Evolutionary conservation across 345 rosid genomes (phyloP), one percentile per base, ranked within the genome.

Genomic region (Draba incana): DNA sequence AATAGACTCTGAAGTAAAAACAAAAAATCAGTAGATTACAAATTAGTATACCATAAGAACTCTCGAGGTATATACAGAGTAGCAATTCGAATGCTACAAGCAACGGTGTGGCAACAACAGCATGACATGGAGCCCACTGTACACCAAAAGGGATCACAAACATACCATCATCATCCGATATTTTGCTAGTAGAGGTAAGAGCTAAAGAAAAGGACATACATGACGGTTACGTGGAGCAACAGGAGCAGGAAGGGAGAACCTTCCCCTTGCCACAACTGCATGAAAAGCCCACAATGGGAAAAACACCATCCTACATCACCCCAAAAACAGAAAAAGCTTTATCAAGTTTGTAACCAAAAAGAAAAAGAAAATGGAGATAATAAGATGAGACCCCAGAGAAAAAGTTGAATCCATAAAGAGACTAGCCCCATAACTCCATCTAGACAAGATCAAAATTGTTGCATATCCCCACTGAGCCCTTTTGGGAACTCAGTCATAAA

Each of bases 61-160:
- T 94, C 84, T 94, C 98, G 16, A 94, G 92, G 85, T 86, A 89
- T 81, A 87, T 89, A 79, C 99, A 94, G 76, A 94, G 98, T 30
- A 94, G 99, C 69, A 94, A 75, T 78, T 94, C 93, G 78, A 91
- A 94, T 46, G 99, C 91, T 64, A 91, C 68, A 71, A 94, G 92
- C 88, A 94, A 82, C 13, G 99, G 99, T 68, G 88, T 85, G 1
- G 99, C 96, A 16, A 89, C 92, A 75, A 94, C 80, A 49, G 99
- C 89, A 84, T 94, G 99, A 80, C 99, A 94, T 16, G 99, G 99
- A 61, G 99, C 96, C 99, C 99, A 94, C 99, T 94, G 88, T 84
- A 69, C 64, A 81, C 6, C 39, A 57, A 69, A 57, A n/a, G 46
- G 47, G 20, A 72, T 48, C 27, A 72, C 16, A 35, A 57, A 43